Conservation (phyloP, 2,329 filamentous ascomycete species). For the Neonectria ditissima region DNA sequence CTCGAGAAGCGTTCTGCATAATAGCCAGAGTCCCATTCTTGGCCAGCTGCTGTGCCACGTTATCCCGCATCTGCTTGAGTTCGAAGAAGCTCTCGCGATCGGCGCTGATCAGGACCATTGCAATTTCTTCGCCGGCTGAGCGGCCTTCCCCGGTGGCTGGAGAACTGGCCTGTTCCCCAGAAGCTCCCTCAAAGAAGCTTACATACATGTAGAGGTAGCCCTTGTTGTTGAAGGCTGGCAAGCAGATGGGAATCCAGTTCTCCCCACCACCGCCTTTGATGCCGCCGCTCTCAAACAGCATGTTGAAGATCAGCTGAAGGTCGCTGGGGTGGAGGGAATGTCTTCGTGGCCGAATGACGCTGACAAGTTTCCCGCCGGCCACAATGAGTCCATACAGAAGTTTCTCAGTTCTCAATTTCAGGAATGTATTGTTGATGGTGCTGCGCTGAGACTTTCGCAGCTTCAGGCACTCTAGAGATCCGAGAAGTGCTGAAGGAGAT, state of each 20-base stretch:
- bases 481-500: constrained; percentile 88
- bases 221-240: constrained; percentile 96
- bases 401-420: constrained; percentile 81
- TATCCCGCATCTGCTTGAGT: constrained; percentile 78
- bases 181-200: constrained; percentile 81
- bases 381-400: constrained; percentile 94
- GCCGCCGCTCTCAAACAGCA: constrained; percentile 95
- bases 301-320: constrained; percentile 97
- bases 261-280: constrained; percentile 92
- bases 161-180: constrained; percentile 55
- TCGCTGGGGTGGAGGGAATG: constrained; percentile 97
- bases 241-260: constrained; percentile 96
- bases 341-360: constrained; percentile 92
- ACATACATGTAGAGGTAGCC: constrained; percentile 99
- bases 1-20: constrained; percentile 77
- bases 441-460: constrained; percentile 89
- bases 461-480: constrained; percentile 92
- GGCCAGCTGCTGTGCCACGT: constrained; percentile 75
- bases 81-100: constrained; percentile 95
- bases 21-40: constrained; percentile 80
- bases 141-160: constrained; percentile 71
- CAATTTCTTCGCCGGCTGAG: constrained; percentile 82
- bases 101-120: constrained; percentile 90
- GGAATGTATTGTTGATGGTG: constrained; percentile 85
- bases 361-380: constrained; percentile 91